Base-by-base conservation (phyloP, 2,329 filamentous ascomycete genomes). In the Claviceps arundinis region DNA sequence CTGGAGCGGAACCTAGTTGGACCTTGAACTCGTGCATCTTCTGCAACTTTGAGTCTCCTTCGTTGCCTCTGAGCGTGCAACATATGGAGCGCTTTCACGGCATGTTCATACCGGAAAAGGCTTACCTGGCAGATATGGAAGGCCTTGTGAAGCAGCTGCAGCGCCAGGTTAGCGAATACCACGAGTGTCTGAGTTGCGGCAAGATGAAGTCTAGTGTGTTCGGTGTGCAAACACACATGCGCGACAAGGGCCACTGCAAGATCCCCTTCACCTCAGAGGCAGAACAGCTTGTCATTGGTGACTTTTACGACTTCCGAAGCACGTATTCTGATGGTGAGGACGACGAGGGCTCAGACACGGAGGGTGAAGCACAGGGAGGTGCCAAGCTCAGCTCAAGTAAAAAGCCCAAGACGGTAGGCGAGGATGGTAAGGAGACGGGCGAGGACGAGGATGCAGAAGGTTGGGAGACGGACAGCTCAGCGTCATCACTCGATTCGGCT, bases 261-360 rank as follows among this genome's bases (percentile, higher is more conserved):
- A 94, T 98, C 59, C 90, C 89, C 0, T 98, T 91, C 66, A 82
- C 84, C 50, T 85, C 83, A 0, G 88, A 96, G 64, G 84, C 86
- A 38, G 89, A 97, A 63, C 89, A 96, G 71, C 78, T 97, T 34
- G 89, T 94, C 52, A 88, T 98, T 62, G 93, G 93, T 52, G 88
- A 97, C 58, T 96, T 88, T 68, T 98, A 98, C 68, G 93, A 98
- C 65, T 98, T 98, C 76, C 80, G 87, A 58, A 87, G 87, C 69
- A 95, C 93, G 1, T 98, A 98, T 67, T 93, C 89, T 0, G 93
- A 97, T 61, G 81, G 76, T 11, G 87, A 79, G 16, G 78, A 81
- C 1, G 80, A 78, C 1, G 78, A 80, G 4, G 73, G 72, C 7
- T 76, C 77, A 48, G 73, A 70, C 24, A 52, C 55, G 1, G 50